These are phyloP conservation scores for Prunus yedoensis DNA, from an alignment of 331 rosid genomes.

Conservation along the genomic window DNA sequence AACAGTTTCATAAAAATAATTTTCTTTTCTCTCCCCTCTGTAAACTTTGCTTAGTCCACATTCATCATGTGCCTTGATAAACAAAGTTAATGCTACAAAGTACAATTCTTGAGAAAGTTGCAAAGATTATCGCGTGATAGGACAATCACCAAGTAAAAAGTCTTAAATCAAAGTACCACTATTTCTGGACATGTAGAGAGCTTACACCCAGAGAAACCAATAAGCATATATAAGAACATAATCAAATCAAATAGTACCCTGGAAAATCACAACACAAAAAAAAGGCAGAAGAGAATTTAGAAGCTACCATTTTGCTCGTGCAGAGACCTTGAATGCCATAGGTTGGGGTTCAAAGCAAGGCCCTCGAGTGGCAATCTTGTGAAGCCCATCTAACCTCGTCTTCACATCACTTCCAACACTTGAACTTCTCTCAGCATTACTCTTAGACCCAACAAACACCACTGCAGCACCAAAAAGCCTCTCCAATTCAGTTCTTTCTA, in stretches of 20 bases:
- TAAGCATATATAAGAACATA: too few relatives aligned
- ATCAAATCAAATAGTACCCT: neutral
- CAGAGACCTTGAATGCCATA: conserved; percentile 58
- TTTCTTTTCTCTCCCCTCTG: neutral
- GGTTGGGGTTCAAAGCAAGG: conserved; percentile 68
- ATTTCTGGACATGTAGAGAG: neutral
- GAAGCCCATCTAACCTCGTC: conserved; percentile 58
- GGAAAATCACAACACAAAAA: neutral
- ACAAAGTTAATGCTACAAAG: neutral
- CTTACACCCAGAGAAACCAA: neutral
- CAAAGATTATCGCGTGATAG: neutral
- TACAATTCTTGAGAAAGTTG: neutral
- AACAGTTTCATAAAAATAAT: neutral
- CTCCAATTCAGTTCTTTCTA: conserved; percentile 73
- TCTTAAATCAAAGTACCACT: neutral
- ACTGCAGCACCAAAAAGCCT: conserved; percentile 57
- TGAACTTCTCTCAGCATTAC: conserved; percentile 25
- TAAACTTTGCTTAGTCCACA: too few relatives aligned
- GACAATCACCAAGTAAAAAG: neutral
- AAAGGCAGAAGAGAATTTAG: neutral
- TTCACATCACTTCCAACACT: conserved; percentile 44
- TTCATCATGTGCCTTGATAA: too few relatives aligned
- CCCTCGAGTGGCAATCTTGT: conserved; percentile 68
- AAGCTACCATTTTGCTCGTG: conserved; percentile 73
- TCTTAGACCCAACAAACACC: conserved; percentile 40